A percentile compares a stretch with the other conserved stretches of the same genome.
Conservation (phyloP, 2,329 filamentous ascomycete genomes). For the Apiospora rasikravindrae region DNA sequence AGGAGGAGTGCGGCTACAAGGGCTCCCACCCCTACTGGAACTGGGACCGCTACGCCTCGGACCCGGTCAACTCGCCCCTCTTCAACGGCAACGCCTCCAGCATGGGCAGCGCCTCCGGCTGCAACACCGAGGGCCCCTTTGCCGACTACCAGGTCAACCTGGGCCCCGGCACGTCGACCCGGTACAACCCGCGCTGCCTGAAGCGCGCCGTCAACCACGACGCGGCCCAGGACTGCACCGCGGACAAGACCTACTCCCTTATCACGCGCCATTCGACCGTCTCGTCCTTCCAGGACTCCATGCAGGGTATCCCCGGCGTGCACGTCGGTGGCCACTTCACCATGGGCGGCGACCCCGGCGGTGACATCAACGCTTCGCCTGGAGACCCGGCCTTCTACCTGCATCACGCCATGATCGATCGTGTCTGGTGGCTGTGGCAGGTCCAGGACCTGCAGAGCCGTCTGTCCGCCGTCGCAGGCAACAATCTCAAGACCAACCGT, state of each 20-base stretch:
- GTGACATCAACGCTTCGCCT: constrained; percentile 27
- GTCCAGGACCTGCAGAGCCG: constrained; percentile 24
- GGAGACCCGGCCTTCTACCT: constrained; percentile 33
- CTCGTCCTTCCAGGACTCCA: constrained; percentile 40
- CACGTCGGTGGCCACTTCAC: constrained; percentile 37
- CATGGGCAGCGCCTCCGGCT: constrained; percentile 51
- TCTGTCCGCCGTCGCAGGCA: constrained; percentile 28
- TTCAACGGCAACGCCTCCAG: constrained; percentile 53
- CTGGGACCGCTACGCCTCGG: constrained; percentile 47
- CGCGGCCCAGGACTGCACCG: constrained; percentile 35
- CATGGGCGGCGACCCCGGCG: constrained; percentile 36
- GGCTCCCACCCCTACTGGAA: constrained; percentile 44
- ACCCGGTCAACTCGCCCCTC: constrained; percentile 48
- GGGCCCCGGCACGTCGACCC: constrained; percentile 33
- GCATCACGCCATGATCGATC: constrained; percentile 31
- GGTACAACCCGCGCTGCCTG: constrained; percentile 44
- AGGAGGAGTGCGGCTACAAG: constrained; percentile 32
- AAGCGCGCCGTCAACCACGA: constrained; percentile 34
- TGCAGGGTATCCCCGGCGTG: constrained; percentile 42
- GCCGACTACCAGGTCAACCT: constrained; percentile 36
- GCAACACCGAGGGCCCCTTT: constrained; percentile 50
- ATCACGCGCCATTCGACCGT: constrained; percentile 33
- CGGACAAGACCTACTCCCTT: constrained; percentile 28
- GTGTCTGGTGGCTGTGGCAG: constrained; percentile 33
- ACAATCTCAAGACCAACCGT: constrained; percentile 31